Evolutionary conservation across 768 basidiomycete genomes (phyloP), one percentile per base, ranked within the genome.

Genomic region (Psilocybe tampanensis): DNA sequence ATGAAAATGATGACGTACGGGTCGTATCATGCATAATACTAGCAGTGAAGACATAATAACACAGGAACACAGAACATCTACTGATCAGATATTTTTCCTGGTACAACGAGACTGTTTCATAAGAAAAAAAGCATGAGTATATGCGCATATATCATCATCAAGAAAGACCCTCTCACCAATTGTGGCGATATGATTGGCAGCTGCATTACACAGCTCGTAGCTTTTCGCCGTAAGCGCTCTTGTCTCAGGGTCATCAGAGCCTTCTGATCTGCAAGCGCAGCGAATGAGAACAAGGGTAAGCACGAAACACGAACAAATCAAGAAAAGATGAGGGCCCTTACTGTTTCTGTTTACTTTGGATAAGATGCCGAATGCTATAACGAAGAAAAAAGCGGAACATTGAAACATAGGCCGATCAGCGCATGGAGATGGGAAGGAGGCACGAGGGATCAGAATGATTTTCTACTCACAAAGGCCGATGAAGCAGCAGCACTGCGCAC

Each of bases 11-110:
- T 50, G 29, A 81, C 90, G 62, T 65, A 93, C 90, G 70, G 39
- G 76, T 86, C 2, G 85, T 85, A 44, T 90, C 82, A 63, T 92
- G 91, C 88, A 89, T 90, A 51, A 92, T 84, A 55, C 84, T 83
- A 15, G 90, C 89, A 2, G 87, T 87, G 73, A 93, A 93, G 15
- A 90, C 76, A 64, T 91, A 92, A 66, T 91, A 93, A 64, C 82
- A 86, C 24, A 90, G 72, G 66, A 90, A 92, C 3, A 86, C 87
- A 1, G 90, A 74, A 17, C 83, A 83, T 13, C 81, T 80, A 47
- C 79, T 78, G 55, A 90, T 74, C 42, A 80, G 76, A 70, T 88
- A 88, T 32, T 76, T 80, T 62, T 89, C 85, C 24, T 78, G 77
- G 70, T 89, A 93, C 3, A 82, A 70, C 4, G 78, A 70, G 15